Evolutionary conservation across 2,329 filamentous ascomycete genomes (phyloP), one percentile per base, ranked within the genome.

Genomic region (Aspergillus caelatus): DNA sequence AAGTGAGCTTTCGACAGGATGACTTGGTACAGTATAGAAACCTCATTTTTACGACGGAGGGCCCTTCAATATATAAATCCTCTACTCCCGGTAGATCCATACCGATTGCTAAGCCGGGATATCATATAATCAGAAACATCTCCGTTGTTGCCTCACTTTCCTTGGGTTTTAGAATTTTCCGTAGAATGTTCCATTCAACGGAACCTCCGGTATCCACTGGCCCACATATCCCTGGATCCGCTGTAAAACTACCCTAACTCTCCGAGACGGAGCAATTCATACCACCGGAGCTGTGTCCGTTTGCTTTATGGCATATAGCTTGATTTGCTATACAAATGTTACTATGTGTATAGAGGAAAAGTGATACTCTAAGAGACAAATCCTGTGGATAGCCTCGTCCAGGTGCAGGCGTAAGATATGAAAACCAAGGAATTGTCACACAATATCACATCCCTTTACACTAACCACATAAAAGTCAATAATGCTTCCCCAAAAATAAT

Each of bases 181-280:
- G 10, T 54, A 30, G 30, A 54, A 21, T 34, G 4, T 54, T 54
- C 50, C 16, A 23, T 36, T 32, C 32, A 54, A 34, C 50, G 50
- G 50, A 34, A 34, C n/a, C 10, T n/a, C 21, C 11, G 52, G 52
- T 54, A 36, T 54, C 52, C 52, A 54, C 52, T 16, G 30, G 21
- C 32, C 52, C 52, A 54, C 52, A 32, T 11, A 8, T 19, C 46
- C 46, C 16, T 8, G 26, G 14, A 19, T 50, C 14, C 23, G 16
- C 23, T 19, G 26, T 0, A 10, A 4, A 7, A 34, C 4, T 54
- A 14, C 52, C 52, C 52, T 54, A 54, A 54, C 30, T 54, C 52
- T 54, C 52, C 52, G 52, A 54, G 30, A 36, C 52, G 52, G 52
- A 54, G 10, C 11, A 54, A 54, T 54, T 54, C 52, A 54, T 54